A percentile compares a stretch with the other conserved stretches of the same genome.
phyloP scores from a whole-genome alignment of 768 basidiomycete species.

The Hygrocybe coccinea region DNA sequence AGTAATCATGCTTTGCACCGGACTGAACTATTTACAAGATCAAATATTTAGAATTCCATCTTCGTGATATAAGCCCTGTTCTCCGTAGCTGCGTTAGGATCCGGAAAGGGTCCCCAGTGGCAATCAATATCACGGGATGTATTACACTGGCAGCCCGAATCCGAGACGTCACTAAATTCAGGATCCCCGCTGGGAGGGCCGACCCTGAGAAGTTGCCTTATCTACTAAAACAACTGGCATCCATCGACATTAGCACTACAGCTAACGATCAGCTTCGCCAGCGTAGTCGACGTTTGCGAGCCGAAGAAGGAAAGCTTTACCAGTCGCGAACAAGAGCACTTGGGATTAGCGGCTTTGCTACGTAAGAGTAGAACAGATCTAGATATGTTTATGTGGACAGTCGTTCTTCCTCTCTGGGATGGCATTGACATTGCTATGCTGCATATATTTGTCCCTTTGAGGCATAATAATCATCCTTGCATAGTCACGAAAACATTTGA shows the following conservation, averaged over 20 bases:
- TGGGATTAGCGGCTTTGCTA: background rate
- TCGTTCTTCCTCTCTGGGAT: too few species aligned
- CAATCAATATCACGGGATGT: conserved; percentile 1
- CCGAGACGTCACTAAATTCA: background rate
- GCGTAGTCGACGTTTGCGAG: background rate
- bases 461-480: too few species aligned
- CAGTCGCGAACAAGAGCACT: background rate
- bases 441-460: too few species aligned
- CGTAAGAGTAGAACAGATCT: too few species aligned
- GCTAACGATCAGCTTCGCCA: background rate
- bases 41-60: conserved; percentile 1
- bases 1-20: background rate
- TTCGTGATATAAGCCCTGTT: background rate
- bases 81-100: background rate
- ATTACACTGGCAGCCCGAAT: background rate
- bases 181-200: background rate
- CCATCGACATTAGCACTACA: background rate
- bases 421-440: too few species aligned
- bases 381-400: too few species aligned
- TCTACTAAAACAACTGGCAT: background rate
- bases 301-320: background rate
- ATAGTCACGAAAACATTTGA: too few species aligned
- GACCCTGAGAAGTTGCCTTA: background rate
- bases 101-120: background rate
- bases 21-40: background rate